Conservation (phyloP, 176 grass and related monocot genomes). For the Phoenix roebelenii region DNA sequence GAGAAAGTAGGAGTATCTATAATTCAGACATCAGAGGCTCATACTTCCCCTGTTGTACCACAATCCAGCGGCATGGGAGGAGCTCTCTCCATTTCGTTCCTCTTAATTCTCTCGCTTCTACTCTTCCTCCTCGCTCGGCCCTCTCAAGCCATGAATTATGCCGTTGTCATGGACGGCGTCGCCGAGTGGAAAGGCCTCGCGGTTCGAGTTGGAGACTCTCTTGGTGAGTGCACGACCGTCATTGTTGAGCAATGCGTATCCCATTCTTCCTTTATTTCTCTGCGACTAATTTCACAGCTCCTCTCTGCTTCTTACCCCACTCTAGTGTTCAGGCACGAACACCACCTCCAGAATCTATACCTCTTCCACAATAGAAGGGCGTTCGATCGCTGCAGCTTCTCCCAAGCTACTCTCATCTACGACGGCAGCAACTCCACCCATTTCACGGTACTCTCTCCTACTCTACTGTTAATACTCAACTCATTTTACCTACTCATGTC, state of each 20-base stretch:
- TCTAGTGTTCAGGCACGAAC: slow-evolving; percentile 5
- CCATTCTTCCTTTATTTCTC: background rate
- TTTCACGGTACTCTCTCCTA: background rate
- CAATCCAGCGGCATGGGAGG: background rate
- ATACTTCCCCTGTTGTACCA: too few relatives aligned
- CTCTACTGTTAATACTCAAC: too few relatives aligned
- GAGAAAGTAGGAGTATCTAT: too few relatives aligned
- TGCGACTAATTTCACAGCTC: background rate
- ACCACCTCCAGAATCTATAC: background rate
- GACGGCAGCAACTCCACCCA: background rate
- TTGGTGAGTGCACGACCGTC: background rate
- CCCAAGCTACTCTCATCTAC: background rate
- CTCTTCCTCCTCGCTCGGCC: background rate
- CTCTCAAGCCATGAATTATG: background rate
- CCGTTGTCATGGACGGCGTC: background rate
- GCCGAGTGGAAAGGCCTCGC: background rate
- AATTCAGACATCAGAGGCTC: too few relatives aligned
- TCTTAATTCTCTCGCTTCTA: background rate
- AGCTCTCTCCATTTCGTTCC: background rate
- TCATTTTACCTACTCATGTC: background rate
- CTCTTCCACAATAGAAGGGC: slow-evolving; percentile 12
- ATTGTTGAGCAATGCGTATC: background rate
- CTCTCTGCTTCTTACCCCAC: background rate
- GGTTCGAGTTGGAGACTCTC: background rate
- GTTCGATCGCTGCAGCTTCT: slow-evolving; percentile 5